phyloP scores from a whole-genome alignment of 1,284 basidiomycete species.

The Irpex sp. region DNA sequence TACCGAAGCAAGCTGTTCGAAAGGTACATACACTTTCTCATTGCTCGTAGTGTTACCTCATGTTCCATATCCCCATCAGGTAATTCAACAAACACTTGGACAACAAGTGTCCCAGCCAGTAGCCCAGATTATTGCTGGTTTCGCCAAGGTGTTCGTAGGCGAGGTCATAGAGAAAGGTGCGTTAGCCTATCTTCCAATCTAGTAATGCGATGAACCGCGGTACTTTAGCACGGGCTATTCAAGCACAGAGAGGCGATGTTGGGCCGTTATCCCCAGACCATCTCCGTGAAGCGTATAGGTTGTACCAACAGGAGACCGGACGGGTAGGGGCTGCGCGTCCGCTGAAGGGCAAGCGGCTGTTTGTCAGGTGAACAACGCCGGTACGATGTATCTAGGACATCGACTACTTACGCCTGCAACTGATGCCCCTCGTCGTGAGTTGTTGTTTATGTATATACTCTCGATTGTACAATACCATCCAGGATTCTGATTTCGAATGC shows the following conservation, averaged over 20 bases:
- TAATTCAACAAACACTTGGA: slow-evolving; percentile 82
- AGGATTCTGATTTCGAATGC: no score
- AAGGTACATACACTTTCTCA: slow-evolving; percentile 45
- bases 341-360: slow-evolving; percentile 59
- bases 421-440: no score
- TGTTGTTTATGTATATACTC: no score
- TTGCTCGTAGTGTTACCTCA: slow-evolving; percentile 1
- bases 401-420: no score
- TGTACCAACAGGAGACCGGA: slow-evolving; percentile 80
- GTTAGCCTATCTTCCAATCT: slow-evolving; percentile 12
- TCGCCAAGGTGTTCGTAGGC: slow-evolving; percentile 89
- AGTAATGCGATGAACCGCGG: background rate
- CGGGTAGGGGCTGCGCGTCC: slow-evolving; percentile 73
- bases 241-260: slow-evolving; percentile 65
- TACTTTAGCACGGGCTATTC: slow-evolving; percentile 69
- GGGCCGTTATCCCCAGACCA: slow-evolving; percentile 86
- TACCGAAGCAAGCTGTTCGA: slow-evolving; percentile 80
- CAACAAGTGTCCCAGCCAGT: slow-evolving; percentile 84
- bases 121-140: slow-evolving; percentile 85
- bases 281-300: slow-evolving; percentile 81
- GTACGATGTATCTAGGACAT: no score
- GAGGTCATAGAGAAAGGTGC: slow-evolving; percentile 87
- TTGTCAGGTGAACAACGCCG: slow-evolving; percentile 42
- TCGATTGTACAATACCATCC: no score
- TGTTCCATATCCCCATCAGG: slow-evolving; percentile 35